Conservation (phyloP, 495 filamentous ascomycete genomes). For the Saxophila tyrrhenica region DNA sequence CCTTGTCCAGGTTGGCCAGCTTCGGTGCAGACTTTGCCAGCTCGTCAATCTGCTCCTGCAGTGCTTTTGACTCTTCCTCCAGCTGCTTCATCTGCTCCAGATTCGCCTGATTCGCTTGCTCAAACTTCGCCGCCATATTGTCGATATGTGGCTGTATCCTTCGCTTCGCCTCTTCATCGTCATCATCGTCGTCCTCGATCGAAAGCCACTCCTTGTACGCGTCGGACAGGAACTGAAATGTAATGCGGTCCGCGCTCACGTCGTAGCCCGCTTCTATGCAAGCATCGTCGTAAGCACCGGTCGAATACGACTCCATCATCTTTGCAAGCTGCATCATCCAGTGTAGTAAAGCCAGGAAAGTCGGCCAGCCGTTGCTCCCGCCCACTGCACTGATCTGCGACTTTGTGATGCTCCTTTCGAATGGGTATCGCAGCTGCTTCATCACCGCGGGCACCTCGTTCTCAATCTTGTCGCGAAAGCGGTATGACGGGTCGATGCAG, state of each 20-base stretch:
- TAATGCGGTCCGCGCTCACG: slow-evolving; percentile 76
- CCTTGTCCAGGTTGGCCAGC: slow-evolving; percentile 67
- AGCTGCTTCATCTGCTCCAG: slow-evolving; percentile 68
- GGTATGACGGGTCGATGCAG: slow-evolving; percentile 83
- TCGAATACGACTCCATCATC: slow-evolving; percentile 71
- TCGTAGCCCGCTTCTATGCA: slow-evolving; percentile 80
- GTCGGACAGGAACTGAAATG: slow-evolving; percentile 76
- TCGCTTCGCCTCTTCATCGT: slow-evolving; percentile 68
- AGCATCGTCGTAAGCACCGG: slow-evolving; percentile 74
- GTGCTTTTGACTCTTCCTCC: slow-evolving; percentile 66
- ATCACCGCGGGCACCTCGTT: slow-evolving; percentile 83
- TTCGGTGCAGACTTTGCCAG: slow-evolving; percentile 75
- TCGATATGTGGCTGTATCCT: slow-evolving; percentile 73
- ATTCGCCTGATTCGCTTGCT: slow-evolving; percentile 66
- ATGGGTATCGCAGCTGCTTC: slow-evolving; percentile 89
- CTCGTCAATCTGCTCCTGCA: slow-evolving; percentile 76
- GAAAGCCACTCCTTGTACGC: slow-evolving; percentile 91
- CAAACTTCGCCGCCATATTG: slow-evolving; percentile 81
- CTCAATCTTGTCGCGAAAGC: slow-evolving; percentile 84
- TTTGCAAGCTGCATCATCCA: slow-evolving; percentile 97
- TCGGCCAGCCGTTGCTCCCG: slow-evolving; percentile 79
- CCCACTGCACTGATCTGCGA: slow-evolving; percentile 89
- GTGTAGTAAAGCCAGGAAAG: slow-evolving; percentile 84
- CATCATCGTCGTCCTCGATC: slow-evolving; percentile 65
- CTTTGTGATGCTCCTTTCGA: slow-evolving; percentile 85